phyloP scores from a whole-genome alignment of 768 basidiomycete species.

The Porphyrellus cyaneotinctus region DNA sequence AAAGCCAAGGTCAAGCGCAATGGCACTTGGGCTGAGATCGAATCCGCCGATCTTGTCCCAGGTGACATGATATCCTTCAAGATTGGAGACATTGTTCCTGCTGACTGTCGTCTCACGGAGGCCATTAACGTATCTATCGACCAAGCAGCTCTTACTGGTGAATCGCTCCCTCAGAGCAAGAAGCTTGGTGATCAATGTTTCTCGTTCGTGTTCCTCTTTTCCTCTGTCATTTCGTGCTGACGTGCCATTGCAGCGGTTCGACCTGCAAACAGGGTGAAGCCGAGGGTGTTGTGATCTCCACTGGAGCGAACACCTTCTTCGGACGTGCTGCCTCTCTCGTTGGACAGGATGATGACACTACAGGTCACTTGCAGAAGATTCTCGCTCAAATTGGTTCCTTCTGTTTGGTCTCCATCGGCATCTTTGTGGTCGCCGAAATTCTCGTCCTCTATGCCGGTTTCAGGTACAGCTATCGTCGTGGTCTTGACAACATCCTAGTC shows the following conservation, averaged over 20 bases:
- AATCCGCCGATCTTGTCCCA: conserved; percentile 85
- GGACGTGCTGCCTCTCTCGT: conserved; percentile 97
- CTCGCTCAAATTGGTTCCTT: conserved; percentile 97
- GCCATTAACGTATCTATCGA: conserved; percentile 98
- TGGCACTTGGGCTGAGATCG: conserved; percentile 84
- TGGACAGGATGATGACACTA: conserved; percentile 95
- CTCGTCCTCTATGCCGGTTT: conserved; percentile 91
- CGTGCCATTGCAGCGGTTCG: conserved; percentile 59
- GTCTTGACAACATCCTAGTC: conserved; percentile 96
- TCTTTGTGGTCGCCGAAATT: conserved; percentile 93
- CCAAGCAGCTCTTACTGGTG: conserved; percentile 96
- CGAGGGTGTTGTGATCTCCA: conserved; percentile 97
- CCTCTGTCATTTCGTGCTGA: not conserved
- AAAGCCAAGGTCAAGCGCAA: conserved; percentile 92
- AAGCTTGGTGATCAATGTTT: conserved; percentile 95
- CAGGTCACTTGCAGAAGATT: conserved; percentile 98
- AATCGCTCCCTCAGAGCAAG: conserved; percentile 91
- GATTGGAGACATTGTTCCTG: conserved; percentile 97
- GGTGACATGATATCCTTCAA: conserved; percentile 98
- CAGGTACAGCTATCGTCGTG: conserved; percentile 86
- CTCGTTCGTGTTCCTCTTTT: conserved; percentile 61
- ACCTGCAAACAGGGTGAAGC: conserved; percentile 99
- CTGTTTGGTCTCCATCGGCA: conserved; percentile 93
- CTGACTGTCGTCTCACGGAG: conserved; percentile 95
- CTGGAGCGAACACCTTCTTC: conserved; percentile 97